These are phyloP conservation scores for Lactarius hengduanensis DNA, from an alignment of 768 basidiomycete genomes.

Conservation along the genomic window DNA sequence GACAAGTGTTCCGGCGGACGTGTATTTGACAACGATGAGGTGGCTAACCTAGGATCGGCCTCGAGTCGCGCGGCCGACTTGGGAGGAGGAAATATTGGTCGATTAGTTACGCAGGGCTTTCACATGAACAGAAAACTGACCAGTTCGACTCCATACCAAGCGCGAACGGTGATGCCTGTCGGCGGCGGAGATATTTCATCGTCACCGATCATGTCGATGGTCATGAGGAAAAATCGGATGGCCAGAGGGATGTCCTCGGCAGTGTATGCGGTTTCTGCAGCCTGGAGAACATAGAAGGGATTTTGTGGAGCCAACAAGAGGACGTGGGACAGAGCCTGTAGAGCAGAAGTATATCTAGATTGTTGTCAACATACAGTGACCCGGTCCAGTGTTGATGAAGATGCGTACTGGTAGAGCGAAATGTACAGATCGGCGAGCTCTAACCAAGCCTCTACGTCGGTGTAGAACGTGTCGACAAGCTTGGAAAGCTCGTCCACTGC, in stretches of 20 bases:
- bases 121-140: slow-evolving; percentile 41
- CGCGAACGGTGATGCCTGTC: slow-evolving; percentile 57
- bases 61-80: slow-evolving; percentile 22
- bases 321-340: slow-evolving; percentile 77
- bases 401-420: slow-evolving; percentile 66
- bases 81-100: neutral
- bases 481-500: slow-evolving; percentile 69
- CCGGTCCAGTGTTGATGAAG: neutral
- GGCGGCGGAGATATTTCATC: slow-evolving; percentile 47
- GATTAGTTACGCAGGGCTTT: neutral
- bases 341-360: slow-evolving; percentile 64
- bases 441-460: slow-evolving; percentile 85
- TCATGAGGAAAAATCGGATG: slow-evolving; percentile 74
- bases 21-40: slow-evolving; percentile 19
- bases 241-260: slow-evolving; percentile 71
- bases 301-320: slow-evolving; percentile 84
- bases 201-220: slow-evolving; percentile 76
- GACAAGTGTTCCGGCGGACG: slow-evolving; percentile 14
- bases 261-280: slow-evolving; percentile 86
- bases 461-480: slow-evolving; percentile 84
- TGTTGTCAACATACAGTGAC: neutral
- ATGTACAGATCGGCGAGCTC: slow-evolving; percentile 82
- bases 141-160: slow-evolving; percentile 83
- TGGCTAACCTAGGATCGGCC: slow-evolving; percentile 12
- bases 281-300: slow-evolving; percentile 78